A percentile compares a stretch with the other conserved stretches of the same genome.
phyloP scores from a whole-genome alignment of 2,329 filamentous ascomycete species.

The Botryotinia convoluta region DNA sequence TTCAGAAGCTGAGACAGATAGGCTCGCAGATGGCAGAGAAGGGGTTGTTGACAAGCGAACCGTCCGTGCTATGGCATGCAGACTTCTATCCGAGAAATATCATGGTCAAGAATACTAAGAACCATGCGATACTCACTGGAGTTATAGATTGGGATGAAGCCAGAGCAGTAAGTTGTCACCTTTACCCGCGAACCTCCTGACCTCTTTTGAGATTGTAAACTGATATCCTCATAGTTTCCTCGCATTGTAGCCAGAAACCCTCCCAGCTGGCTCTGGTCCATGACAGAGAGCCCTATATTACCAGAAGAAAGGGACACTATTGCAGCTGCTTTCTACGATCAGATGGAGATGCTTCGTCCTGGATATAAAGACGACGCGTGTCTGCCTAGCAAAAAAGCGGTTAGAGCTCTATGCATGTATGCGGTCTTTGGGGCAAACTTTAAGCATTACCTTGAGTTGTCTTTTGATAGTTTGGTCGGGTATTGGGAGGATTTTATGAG shows the following conservation, averaged over 20 bases:
- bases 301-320: not conserved
- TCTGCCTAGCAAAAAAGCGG: not conserved
- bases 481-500: not conserved
- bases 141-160: not conserved
- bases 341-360: not conserved
- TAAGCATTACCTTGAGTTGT: not conserved
- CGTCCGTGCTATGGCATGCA: not conserved
- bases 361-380: not conserved
- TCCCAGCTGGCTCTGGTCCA: not conserved
- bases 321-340: not conserved
- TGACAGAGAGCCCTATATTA: accelerated
- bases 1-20: not conserved
- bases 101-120: not conserved
- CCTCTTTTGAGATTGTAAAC: not conserved
- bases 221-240: not conserved
- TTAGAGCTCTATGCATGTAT: not conserved
- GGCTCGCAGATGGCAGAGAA: not conserved
- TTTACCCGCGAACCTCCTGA: too few relatives aligned
- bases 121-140: not conserved
- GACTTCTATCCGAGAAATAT: slow-evolving; percentile 7
- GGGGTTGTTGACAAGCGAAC: not conserved
- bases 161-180: not conserved
- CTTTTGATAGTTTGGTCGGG: not conserved
- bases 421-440: not conserved
- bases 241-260: not conserved